Base-by-base conservation (phyloP, 257 asterid species). In the Solanum gandarillasii region DNA sequence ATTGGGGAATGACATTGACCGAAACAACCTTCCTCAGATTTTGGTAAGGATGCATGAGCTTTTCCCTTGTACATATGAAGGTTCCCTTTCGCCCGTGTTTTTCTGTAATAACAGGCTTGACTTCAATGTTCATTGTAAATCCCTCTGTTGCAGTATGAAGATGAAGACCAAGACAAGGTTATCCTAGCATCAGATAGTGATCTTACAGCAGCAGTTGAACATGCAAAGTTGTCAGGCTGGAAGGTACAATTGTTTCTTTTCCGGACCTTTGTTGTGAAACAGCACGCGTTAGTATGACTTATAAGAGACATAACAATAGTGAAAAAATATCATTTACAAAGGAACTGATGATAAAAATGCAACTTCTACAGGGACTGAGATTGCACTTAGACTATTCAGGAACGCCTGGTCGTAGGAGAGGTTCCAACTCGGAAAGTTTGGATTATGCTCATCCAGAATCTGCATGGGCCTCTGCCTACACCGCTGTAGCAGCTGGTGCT, bases 181-280 rank as follows among this genome's bases (percentile, higher is more conserved):
- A 89, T 97, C 62, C 96, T 97, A 86, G 98, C 98, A 88, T 93
- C 99, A 36, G 99, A 97, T 84, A 87, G 93, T 88, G 99, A 97
- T 92, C 99, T 97, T 85, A 91, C 89, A 87, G 98, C 98, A 8
- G 99, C 99, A 35, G 92, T 97, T 62, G 94, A 93, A 89, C 99
- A 97, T 84, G 99, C 99, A 79, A 92, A 91, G 94, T 92, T 90
- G 31, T 94, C 92, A 52, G 99, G 99, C 79, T 97, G 99, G 99
- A 97, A 95, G 99, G 99, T 97, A 93, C 52, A 16, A 9, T 32
- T 60, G 38, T 16, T 21, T 65, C 84, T 14, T 55, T 36, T 18
- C 65, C 18, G 9, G 68, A 6, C 52, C 14, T 89, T 70, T 12
- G 76, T 48, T 62, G 4, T 23, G 4, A 46, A 41, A 32, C 34